Evolutionary conservation across 371 early-diverging fungal species (phyloP), one percentile per base, ranked within the genome.

Genomic region (Mortierella sp.): DNA sequence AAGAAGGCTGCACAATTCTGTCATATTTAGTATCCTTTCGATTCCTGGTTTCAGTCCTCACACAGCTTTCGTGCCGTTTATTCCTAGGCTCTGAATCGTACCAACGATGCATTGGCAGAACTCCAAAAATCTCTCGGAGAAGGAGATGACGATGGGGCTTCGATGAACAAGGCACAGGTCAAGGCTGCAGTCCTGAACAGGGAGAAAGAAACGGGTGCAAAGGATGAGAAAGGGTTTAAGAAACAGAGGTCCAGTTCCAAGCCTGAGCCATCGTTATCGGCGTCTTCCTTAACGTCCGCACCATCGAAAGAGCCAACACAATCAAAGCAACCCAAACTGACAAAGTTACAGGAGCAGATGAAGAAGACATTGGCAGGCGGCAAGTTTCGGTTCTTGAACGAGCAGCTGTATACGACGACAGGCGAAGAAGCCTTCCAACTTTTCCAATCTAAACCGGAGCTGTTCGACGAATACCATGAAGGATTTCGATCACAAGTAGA

Each of bases 401-500:
- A 98, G 80, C 82, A 91, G 50, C 87, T 98, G 9, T 98, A 98
- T 81, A 98, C 97, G 7, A 91, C 91, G 8, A 82, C 86, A 0
- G 93, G 96, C 38, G 79, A 86, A 19, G 85, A 90, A 13, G 90
- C 96, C 1, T 91, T 89, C 59, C 66, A 83, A 13, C 78, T 96
- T 45, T 94, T 98, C 72, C 87, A 89, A 67, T 83, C 90, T 51
- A 88, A 94, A 54, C 97, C 97, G 0, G 89, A 91, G 57, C 79
- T 94, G 31, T 98, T 98, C 83, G 92, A 93, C 30, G 93, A 95
- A 86, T 99, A 99, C 76, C 99, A 99, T 76, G 89, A 90, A 76
- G 99, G 98, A 2, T 99, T 99, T 87, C 87, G 94, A 4, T 84
- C 91, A 16, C 99, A 99, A 82, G 96, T 95, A 9, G 89, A 91